Conservation (phyloP, 1,284 basidiomycete genomes). For the Pyrrhoderma noxium region DNA sequence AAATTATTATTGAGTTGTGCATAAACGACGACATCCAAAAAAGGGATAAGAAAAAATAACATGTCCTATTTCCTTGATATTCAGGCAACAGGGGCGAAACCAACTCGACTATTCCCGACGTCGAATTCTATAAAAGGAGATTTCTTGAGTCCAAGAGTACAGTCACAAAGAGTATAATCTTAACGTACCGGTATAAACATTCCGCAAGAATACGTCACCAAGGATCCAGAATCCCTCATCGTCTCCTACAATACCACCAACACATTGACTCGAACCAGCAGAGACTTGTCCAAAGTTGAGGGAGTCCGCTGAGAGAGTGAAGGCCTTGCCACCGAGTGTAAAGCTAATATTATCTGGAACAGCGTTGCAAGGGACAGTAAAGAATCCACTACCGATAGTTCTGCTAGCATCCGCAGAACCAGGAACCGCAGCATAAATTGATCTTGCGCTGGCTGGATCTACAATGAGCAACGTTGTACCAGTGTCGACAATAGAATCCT, state of each 20-base stretch:
- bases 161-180: background rate
- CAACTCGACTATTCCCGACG: constrained; percentile 12
- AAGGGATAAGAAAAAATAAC: too few relatives aligned
- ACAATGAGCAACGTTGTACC: constrained; percentile 50
- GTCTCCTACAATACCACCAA: constrained; percentile 19
- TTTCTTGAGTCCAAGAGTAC: too few relatives aligned
- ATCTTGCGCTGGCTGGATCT: constrained; percentile 35
- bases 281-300: constrained; percentile 22
- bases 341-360: constrained; percentile 15
- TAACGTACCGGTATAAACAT: constrained; percentile 21
- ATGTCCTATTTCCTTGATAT: too few relatives aligned
- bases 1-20: too few relatives aligned
- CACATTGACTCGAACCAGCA: constrained; percentile 19
- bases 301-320: constrained; percentile 17
- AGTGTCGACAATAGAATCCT: constrained; percentile 25
- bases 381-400: constrained; percentile 21
- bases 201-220: constrained; percentile 22
- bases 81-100: constrained; percentile 6
- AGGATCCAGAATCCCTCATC: constrained; percentile 19
- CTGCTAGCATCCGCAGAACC: constrained; percentile 27
- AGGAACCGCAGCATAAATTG: constrained; percentile 39
- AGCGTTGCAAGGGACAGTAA: constrained; percentile 19
- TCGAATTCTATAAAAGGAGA: constrained; percentile 18
- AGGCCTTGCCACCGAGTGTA: constrained; percentile 19
- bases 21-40: too few relatives aligned